Conservation (phyloP, 1,139 yeast species). For the Magnusiomyces clavatus region DNA sequence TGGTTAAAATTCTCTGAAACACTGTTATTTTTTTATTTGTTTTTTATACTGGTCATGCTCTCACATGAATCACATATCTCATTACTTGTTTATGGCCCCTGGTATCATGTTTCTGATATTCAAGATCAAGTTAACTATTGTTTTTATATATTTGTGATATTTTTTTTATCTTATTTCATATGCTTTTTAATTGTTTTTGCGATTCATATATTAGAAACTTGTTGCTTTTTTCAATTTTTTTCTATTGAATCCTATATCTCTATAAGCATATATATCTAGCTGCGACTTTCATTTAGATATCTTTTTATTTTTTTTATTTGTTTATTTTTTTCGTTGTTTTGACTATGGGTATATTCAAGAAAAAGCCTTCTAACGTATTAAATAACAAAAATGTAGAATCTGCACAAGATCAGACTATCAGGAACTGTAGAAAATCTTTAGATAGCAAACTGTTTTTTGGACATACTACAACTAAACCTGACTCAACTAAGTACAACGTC, state of each 20-base stretch:
- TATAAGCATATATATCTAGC: not conserved
- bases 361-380: no score
- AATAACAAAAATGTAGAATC: no score
- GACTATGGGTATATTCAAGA: no score
- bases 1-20: no score
- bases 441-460: no score
- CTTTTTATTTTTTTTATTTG: not conserved
- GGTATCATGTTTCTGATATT: not conserved
- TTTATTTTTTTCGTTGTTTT: not conserved
- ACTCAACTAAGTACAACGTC: no score
- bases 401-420: no score
- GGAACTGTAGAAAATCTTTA: no score
- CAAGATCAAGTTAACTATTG: not conserved
- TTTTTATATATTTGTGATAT: not conserved
- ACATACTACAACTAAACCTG: no score
- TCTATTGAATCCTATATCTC: not conserved
- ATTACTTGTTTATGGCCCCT: not conserved
- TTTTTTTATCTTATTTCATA: not conserved
- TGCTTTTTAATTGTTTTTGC: not conserved
- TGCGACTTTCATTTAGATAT: not conserved
- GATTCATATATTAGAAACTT: not conserved
- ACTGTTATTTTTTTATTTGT: not conserved
- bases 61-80: not conserved
- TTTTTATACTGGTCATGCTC: not conserved
- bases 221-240: not conserved